These are phyloP conservation scores for Lachnellula suecica DNA, from an alignment of 2,329 filamentous ascomycete species.

Conservation along the genomic window DNA sequence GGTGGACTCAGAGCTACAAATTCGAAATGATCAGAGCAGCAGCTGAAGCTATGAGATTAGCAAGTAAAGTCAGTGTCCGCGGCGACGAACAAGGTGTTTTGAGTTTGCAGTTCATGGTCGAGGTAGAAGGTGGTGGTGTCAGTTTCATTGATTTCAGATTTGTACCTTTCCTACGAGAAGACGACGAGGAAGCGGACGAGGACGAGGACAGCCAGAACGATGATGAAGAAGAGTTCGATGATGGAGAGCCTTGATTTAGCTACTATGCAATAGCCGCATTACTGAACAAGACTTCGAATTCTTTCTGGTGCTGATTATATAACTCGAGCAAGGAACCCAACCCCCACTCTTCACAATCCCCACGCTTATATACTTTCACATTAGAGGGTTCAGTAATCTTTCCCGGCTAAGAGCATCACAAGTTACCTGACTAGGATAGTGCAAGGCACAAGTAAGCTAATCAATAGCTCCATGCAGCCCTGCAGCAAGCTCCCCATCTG, in stretches of 20 bases:
- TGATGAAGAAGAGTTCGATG: slow-evolving; percentile 21
- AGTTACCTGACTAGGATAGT: not conserved
- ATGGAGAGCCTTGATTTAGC: not conserved
- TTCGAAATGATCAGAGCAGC: slow-evolving; percentile 86
- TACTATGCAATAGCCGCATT: not conserved
- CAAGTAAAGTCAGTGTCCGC: slow-evolving; percentile 87
- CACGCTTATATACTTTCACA: too few relatives aligned
- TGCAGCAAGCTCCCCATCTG: not conserved
- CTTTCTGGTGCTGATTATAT: too few relatives aligned
- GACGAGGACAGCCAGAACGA: slow-evolving; percentile 40
- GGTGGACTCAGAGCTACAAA: slow-evolving; percentile 73
- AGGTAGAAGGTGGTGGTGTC: slow-evolving; percentile 67
- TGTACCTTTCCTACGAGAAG: slow-evolving; percentile 67
- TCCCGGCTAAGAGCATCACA: not conserved
- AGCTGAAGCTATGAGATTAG: slow-evolving; percentile 86
- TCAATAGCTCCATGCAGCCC: too few relatives aligned
- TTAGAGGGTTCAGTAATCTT: not conserved
- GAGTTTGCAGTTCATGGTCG: slow-evolving; percentile 95
- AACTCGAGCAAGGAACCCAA: too few relatives aligned
- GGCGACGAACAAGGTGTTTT: slow-evolving; percentile 87
- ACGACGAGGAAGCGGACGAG: slow-evolving; percentile 50
- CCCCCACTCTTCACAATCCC: too few relatives aligned
- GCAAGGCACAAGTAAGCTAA: not conserved
- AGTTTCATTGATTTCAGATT: slow-evolving; percentile 84
- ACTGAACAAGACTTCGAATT: too few relatives aligned